A percentile compares a stretch with the other conserved stretches of the same genome.
phyloP scores from a whole-genome alignment of 805 yeast species.

The Candida multigemmis region DNA sequence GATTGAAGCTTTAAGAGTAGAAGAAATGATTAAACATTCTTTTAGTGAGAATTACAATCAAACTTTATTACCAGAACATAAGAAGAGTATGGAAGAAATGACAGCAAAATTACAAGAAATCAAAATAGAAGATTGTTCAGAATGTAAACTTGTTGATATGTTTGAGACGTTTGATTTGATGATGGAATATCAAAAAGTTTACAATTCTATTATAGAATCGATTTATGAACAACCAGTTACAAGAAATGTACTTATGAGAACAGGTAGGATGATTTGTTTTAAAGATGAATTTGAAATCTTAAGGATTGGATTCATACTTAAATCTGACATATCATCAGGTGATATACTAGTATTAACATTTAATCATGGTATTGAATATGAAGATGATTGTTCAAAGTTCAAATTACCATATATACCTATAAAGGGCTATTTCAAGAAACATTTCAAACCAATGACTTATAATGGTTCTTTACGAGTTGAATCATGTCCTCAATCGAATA shows the following conservation, averaged over 20 bases:
- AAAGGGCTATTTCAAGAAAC: constrained; percentile 19
- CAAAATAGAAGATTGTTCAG: constrained; percentile 25
- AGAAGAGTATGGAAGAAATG: constrained; percentile 49
- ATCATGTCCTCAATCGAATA: constrained; percentile 27
- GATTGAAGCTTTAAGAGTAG: constrained; percentile 92
- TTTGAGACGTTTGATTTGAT: constrained; percentile 36
- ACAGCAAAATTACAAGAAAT: constrained; percentile 35
- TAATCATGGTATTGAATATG: constrained; percentile 29
- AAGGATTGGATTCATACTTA: constrained; percentile 48
- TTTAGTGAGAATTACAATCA: constrained; percentile 89
- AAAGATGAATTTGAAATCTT: constrained; percentile 36
- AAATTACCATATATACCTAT: constrained; percentile 30
- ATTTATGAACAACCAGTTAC: constrained; percentile 38
- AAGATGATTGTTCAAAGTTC: constrained; percentile 10
- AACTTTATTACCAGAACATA: constrained; percentile 77
- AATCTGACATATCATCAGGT: constrained; percentile 22
- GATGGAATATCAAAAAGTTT: constrained; percentile 35
- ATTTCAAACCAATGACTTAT: constrained; percentile 27
- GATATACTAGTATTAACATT: constrained; percentile 34
- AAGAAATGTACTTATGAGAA: constrained; percentile 34
- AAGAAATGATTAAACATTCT: constrained; percentile 95
- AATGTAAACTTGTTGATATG: constrained; percentile 30
- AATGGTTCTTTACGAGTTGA: constrained; percentile 24
- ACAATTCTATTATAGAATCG: constrained; percentile 38
- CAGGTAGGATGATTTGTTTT: constrained; percentile 53